These are phyloP conservation scores for Cardamine chenopodiifolia DNA, from an alignment of 345 rosid genomes.

Conservation along the genomic window DNA sequence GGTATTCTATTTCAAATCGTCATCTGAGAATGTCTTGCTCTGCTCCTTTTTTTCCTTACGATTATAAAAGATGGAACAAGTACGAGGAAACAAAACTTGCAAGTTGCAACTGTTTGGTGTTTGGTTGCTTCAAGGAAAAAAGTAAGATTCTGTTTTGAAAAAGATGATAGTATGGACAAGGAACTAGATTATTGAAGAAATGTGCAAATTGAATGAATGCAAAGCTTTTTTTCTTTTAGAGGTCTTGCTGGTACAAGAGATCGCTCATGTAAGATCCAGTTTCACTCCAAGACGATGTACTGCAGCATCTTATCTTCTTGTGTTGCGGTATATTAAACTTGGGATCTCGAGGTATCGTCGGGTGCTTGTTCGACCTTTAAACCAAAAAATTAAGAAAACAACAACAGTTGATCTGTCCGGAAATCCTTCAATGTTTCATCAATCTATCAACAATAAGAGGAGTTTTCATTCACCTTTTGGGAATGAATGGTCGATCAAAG, in stretches of 20 bases:
- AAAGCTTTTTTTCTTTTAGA: neutral
- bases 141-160: neutral
- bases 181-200: slow-evolving; percentile 7
- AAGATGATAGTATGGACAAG: slow-evolving; percentile 22
- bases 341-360: slow-evolving; percentile 76
- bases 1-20: neutral
- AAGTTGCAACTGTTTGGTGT: slow-evolving; percentile 26
- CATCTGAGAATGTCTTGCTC: neutral
- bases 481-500: slow-evolving; percentile 89
- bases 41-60: no score
- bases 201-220: neutral
- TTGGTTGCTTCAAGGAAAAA: slow-evolving; percentile 16
- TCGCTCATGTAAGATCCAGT: slow-evolving; percentile 39
- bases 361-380: slow-evolving; percentile 72
- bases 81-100: neutral
- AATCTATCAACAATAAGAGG: neutral
- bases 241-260: slow-evolving; percentile 36
- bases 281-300: slow-evolving; percentile 44
- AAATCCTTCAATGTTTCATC: neutral
- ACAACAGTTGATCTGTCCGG: neutral
- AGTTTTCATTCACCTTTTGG: slow-evolving; percentile 62
- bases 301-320: slow-evolving; percentile 76
- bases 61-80: neutral
- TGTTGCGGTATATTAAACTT: slow-evolving; percentile 70
- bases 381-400: neutral